phyloP scores from a whole-genome alignment of 2,329 filamentous ascomycete genomes.

The Neurospora sp. region DNA sequence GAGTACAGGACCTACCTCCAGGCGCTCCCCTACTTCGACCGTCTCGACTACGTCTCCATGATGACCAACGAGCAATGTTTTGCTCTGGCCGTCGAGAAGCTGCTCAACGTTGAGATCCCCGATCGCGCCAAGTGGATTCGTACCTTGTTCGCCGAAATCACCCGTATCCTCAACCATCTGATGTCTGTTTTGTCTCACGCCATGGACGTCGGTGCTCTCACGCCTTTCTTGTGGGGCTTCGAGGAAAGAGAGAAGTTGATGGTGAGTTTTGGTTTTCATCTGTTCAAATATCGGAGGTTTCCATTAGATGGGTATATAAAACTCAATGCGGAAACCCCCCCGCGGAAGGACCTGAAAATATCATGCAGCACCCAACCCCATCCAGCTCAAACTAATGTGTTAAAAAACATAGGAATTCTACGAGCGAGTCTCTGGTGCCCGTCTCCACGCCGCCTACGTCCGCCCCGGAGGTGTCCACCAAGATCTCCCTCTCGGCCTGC shows the following conservation, averaged over 20 bases:
- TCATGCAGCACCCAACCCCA: not conserved
- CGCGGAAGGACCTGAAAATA: not conserved
- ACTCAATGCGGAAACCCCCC: not conserved
- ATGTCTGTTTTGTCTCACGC: constrained; percentile 97
- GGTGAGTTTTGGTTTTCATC: constrained; percentile 46
- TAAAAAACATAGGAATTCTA: constrained; percentile 75
- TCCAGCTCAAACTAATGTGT: not conserved
- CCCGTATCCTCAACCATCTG: constrained; percentile 87
- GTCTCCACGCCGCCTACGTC: constrained; percentile 93
- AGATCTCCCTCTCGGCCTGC: constrained; percentile 83
- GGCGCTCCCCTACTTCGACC: constrained; percentile 96
- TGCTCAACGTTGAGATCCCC: constrained; percentile 92
- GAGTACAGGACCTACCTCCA: constrained; percentile 99
- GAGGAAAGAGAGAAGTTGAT: constrained; percentile 99
- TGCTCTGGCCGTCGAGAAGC: constrained; percentile 90
- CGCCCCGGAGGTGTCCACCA: constrained; percentile 94
- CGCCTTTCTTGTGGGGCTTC: constrained; percentile 98
- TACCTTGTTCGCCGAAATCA: constrained; percentile 92
- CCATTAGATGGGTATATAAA: constrained; percentile 3
- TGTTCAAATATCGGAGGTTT: not conserved
- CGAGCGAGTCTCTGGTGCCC: constrained; percentile 95
- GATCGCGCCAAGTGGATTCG: constrained; percentile 95
- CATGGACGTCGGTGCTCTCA: constrained; percentile 97
- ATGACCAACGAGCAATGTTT: constrained; percentile 99
- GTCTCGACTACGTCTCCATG: constrained; percentile 98